Percentiles rank a stretch among this genome's conserved stretches.
phyloP scores from a whole-genome alignment of 2,329 filamentous ascomycete genomes.

The Cytospora chrysosperma region DNA sequence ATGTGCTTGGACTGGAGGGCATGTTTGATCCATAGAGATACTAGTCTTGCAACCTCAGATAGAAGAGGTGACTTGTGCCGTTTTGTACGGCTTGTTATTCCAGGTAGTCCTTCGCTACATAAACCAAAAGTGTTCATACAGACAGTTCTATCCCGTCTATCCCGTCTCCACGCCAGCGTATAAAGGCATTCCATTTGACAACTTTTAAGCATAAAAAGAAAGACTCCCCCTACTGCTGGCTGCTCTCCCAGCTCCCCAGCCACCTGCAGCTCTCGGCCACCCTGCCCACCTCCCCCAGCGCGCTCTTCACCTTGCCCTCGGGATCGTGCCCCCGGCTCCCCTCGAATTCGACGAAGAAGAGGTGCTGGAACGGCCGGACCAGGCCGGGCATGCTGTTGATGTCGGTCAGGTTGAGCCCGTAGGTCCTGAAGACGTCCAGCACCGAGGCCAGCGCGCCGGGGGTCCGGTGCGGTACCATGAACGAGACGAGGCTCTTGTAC shows the following conservation, averaged over 20 bases:
- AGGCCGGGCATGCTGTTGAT: conserved; percentile 85
- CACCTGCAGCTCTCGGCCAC: conserved; percentile 65
- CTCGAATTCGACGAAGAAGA: conserved; percentile 92
- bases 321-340: conserved; percentile 56
- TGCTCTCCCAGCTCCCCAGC: conserved; percentile 65
- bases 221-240: conserved; percentile 27
- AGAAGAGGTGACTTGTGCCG: neutral
- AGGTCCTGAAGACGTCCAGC: conserved; percentile 72
- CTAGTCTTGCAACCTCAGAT: neutral
- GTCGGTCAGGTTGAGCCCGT: conserved; percentile 79
- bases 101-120: neutral
- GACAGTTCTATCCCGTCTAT: neutral
- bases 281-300: conserved; percentile 55
- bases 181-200: too few species aligned
- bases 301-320: conserved; percentile 57
- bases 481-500: conserved; percentile 75
- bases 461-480: conserved; percentile 73
- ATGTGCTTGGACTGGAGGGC: neutral
- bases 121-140: neutral
- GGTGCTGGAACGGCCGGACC: conserved; percentile 77
- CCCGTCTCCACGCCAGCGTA: neutral
- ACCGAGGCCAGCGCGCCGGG: conserved; percentile 83
- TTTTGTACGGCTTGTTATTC: neutral
- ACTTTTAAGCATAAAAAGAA: too few species aligned
- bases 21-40: neutral